Evolutionary conservation across 1,284 basidiomycete genomes (phyloP), one percentile per base, ranked within the genome.

Genomic region (Amylostereum areolatum): DNA sequence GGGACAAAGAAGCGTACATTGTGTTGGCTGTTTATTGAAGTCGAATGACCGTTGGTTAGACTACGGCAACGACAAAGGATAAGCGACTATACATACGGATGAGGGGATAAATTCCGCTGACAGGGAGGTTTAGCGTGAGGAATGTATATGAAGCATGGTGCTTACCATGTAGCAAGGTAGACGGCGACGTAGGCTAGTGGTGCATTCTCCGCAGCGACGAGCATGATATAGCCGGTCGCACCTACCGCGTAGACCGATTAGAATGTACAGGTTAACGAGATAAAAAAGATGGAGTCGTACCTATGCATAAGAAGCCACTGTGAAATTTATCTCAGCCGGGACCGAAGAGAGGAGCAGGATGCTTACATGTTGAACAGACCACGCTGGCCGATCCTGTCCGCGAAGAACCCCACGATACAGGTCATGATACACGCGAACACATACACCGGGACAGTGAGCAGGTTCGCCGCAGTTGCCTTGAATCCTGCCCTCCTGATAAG

Each of bases 361-460:
- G 31, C 2, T 2, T 11, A 75, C 74, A 80, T 57, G 50, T 78
- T 80, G 47, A 80, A 66, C 47, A 69, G 64, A 2, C 67, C 74
- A 31, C 78, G 63, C 18, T 65, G 64, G 18, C 71, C 71, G 25
- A 68, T 61, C 6, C 70, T 66, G 54, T 80, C 78, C 10, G 74
- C 77, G 8, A 70, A 52, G 49, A 76, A 67, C 3, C 79, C 79
- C 35, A 81, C 64, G 25, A 63, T 47, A 33, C 73, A 60, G 0
- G 78, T 80, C 47, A 77, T 62, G 29, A 79, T 61, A 54, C 78
- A 78, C 12, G 73, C 69, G 66, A 70, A 75, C 11, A 67, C 66
- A 52, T 78, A 78, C 8, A 78, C 73, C 2, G 75, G 73, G 0
- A 77, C 74, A n/a, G 73, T 73, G 8, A 81, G 62, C 18, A 81